These are phyloP conservation scores for Trypanosoma boissoni DNA, from an alignment of 208 protist species.

Conservation along the genomic window DNA sequence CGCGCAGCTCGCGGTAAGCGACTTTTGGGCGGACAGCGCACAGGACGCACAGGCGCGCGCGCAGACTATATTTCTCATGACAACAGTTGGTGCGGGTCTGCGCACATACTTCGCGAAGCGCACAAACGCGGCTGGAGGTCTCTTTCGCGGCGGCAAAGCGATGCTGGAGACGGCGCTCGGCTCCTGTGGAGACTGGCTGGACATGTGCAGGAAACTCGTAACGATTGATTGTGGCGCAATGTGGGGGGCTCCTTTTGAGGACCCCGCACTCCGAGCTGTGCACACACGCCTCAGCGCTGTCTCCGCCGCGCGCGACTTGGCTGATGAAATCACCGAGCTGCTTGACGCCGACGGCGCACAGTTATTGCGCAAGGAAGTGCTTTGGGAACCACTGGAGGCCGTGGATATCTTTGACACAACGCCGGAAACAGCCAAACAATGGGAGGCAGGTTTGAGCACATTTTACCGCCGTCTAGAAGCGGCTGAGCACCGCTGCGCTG, in stretches of 20 bases:
- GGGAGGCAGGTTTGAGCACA: slow-evolving; percentile 50
- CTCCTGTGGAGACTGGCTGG: slow-evolving; percentile 77
- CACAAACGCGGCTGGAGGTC: slow-evolving; percentile 33
- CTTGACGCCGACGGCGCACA: slow-evolving; percentile 43
- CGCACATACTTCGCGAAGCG: slow-evolving; percentile 61
- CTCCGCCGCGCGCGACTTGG: slow-evolving; percentile 53
- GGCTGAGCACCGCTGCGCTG: slow-evolving; percentile 79
- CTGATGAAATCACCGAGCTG: slow-evolving; percentile 71
- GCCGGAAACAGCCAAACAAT: slow-evolving; percentile 51
- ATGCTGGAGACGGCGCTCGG: slow-evolving; percentile 57
- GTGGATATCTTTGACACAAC: slow-evolving; percentile 71
- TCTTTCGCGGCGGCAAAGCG: slow-evolving; percentile 53
- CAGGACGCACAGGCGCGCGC: slow-evolving; percentile 72
- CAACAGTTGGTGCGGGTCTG: slow-evolving; percentile 64
- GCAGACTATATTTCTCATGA: slow-evolving; percentile 78
- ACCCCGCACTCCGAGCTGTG: slow-evolving; percentile 50
- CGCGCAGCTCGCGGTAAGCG: slow-evolving; percentile 64
- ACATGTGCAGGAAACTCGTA: slow-evolving; percentile 61
- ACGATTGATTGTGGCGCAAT: slow-evolving; percentile 79
- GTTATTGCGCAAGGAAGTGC: slow-evolving; percentile 49
- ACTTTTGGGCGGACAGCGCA: slow-evolving; percentile 83
- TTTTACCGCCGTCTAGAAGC: slow-evolving; percentile 86
- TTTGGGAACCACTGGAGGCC: slow-evolving; percentile 78
- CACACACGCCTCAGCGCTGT: slow-evolving; percentile 52
- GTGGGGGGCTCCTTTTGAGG: slow-evolving; percentile 58